Evolutionary conservation across 345 rosid genomes (phyloP), one percentile per base, ranked within the genome.

Genomic region (Eucalyptus urophylla): DNA sequence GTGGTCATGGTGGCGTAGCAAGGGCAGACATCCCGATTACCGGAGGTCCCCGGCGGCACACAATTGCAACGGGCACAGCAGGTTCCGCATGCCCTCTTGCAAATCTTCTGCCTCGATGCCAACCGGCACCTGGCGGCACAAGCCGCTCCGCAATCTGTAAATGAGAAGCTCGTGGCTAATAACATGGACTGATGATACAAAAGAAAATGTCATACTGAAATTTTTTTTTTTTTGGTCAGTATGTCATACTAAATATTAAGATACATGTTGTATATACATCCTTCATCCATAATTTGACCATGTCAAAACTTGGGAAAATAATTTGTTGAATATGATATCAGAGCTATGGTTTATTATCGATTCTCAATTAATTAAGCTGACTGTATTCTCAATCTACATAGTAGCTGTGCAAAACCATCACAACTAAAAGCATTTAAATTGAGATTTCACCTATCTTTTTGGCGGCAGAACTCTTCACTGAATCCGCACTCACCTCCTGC

Each of bases 21-120:
- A 37, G 92, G 92, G 88, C 98, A 97, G 43, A 40, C 93, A 8
- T 95, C 96, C 31, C 89, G 88, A 93, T 96, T 94, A 8, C 96
- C 97, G 87, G 92, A 88, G 43, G 98, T 96, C 12, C 97, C 98
- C 2, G 97, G 97, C 65, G 98, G 99, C 53, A 96, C 97, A 47
- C 98, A 97, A 89, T 90, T 95, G 95, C 99, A 97, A 29, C 94
- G 93, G 2, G 90, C 90, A 87, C 98, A 96, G 72, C 98, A 96
- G 29, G 94, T 95, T 60, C 97, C 96, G 33, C 99, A 96, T 17
- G 97, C 99, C 87, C 96, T 90, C 54, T 94, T 92, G 91, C 98
- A 97, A 8, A 95, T 90, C 3, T 49, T 88, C 14, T 93, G 98
- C 91, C 98, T 93, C 4, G 95, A 93, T 11, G 99, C 91, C 58